Evolutionary conservation across 1,284 basidiomycete genomes (phyloP), one percentile per base, ranked within the genome.

Genomic region (Inonotus obliquus): DNA sequence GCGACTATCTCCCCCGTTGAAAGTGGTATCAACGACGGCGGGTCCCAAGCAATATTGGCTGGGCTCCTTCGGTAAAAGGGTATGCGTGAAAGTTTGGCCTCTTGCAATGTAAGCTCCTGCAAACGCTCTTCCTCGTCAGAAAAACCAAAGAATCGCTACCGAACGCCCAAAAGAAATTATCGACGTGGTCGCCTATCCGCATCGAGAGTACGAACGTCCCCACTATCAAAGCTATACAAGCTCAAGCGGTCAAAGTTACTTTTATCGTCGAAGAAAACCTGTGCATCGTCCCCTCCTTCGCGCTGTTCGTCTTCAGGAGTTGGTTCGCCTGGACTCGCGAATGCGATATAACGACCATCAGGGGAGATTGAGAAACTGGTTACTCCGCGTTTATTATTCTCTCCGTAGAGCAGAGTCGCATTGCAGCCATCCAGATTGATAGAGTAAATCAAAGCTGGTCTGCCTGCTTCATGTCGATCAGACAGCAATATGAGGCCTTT

Each of bases 321-420:
- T 11, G 62, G 63, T 45, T 67, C 66, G 29, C 59, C 47, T 14
- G 63, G 53, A 53, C 63, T 65, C 13, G 47, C n/a, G 45, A 63
- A 67, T 4, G 65, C 67, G 38, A 67, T 63, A 53, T 63, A 66
- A n/a, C 53, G 53, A 25, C 65, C 66, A 54, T 67, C 63, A 32
- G 65, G 63, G 2, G 63, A 65, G n/a, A 65, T 48, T 32, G 55
- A 44, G 37, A 66, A 66, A 19, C 25, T n/a, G 4, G 54, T 25
- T 6, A 66, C 52, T 14, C 32, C 47, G 7, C 23, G 37, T 41
- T 63, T 63, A 41, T 58, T 60, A 2, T 63, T 57, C 54, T 44
- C 58, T 37, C 59, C 59, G 9, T 54, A 60, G 29, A 63, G 51
- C n/a, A 56, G 55, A 38, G 52, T 47, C 1, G 62, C 54, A 21